Base-by-base conservation (phyloP, 768 basidiomycete species). In the Royoungia palumana region DNA sequence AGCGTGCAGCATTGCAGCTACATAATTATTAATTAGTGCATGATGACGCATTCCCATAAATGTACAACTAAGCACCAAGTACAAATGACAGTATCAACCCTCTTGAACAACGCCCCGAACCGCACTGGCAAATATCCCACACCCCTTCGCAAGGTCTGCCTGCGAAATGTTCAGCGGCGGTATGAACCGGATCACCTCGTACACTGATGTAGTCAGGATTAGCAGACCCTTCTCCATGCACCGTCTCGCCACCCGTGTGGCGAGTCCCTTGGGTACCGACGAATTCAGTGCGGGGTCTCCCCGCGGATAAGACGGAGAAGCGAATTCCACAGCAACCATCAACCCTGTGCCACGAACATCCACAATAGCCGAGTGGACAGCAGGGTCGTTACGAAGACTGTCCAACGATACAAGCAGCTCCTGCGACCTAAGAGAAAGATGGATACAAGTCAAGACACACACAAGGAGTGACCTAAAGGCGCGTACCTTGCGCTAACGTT, bases 131-230 rank as follows among this genome's bases (percentile, higher is more conserved):
- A 91, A 90, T 22, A 89, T 82, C 34, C 65, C 60, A 49, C 72
- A 74, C 0, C 88, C 88, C 62, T 82, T 81, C 58, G 69, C 75
- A 72, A 96, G 70, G 63, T 97, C 91, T 64, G 75, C 79, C 66
- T 80, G 67, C 20, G 77, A 79, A 53, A 95, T 80, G 63, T 91
- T 94, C 59, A 97, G 68, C 14, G 95, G 81, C 5, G 95, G 95
- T 60, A 98, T 97, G 75, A 98, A 96, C 61, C 94, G 76, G 49
- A 96, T 73, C 13, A 87, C 86, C 65, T 94, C 87, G 65, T 88
- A 94, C 21, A 89, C 76, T 43, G 87, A 90, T 21, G 94, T 96
- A 12, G 94, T 95, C 49, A 97, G 73, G 35, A 95, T 80, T 41
- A 96, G 65, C 73, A 97, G 69, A 19, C 89, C 92, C 64, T 89